A percentile compares a stretch with the other conserved stretches of the same genome.
phyloP scores from a whole-genome alignment of 371 early-diverging fungal species.

The Lichtheimia corymbifera region DNA sequence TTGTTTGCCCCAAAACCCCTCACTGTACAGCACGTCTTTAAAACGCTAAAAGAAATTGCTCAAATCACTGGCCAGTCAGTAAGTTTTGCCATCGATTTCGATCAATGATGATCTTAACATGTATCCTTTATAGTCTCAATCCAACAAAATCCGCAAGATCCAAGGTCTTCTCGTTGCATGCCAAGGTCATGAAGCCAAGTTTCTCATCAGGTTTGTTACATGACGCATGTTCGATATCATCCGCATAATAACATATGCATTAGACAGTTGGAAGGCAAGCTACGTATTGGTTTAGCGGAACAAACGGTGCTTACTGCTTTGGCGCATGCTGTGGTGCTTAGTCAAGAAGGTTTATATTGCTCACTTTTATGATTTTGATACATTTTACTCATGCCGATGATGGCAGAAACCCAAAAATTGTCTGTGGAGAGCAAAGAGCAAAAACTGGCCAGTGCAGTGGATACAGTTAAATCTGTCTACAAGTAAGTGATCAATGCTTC shows the following conservation, averaged over 20 bases:
- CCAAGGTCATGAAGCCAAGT: constrained; percentile 89
- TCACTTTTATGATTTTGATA: no score
- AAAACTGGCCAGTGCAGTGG: constrained; percentile 69
- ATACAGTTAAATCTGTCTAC: constrained; percentile 87
- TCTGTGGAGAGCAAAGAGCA: constrained; percentile 54
- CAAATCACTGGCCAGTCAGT: constrained; percentile 76
- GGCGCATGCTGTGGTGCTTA: constrained; percentile 76
- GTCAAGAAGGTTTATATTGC: constrained; percentile 34
- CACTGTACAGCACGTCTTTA: constrained; percentile 84
- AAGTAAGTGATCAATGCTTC: constrained; percentile 53
- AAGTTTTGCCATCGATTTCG: constrained; percentile 16
- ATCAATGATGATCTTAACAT: neutral
- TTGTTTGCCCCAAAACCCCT: constrained; percentile 81
- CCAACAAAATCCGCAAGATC: constrained; percentile 85
- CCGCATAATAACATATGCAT: neutral
- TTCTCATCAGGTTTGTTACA: constrained; percentile 71
- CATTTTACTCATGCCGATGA: neutral
- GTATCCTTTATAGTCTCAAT: constrained; percentile 57
- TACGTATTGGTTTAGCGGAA: constrained; percentile 98
- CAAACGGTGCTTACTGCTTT: constrained; percentile 90
- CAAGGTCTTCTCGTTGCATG: constrained; percentile 82
- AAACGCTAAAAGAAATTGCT: constrained; percentile 87
- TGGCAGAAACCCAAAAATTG: constrained; percentile 42
- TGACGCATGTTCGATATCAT: neutral
- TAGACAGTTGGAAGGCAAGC: constrained; percentile 93